Base-by-base conservation (phyloP, 441 rosid genomes). In the Jatropha podagrica region DNA sequence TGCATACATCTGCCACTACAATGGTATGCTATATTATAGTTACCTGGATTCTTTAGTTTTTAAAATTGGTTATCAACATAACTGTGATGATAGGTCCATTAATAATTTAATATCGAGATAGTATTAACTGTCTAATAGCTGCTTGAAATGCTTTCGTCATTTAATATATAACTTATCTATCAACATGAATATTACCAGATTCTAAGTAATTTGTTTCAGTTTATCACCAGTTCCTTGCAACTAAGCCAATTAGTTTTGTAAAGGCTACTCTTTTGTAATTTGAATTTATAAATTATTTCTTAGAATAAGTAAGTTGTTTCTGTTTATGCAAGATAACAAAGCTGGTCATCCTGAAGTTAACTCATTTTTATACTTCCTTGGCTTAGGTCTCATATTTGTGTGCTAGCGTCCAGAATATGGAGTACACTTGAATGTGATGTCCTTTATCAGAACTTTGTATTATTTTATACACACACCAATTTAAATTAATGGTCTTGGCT, bases 1-100 rank as follows among this genome's bases (percentile, higher is more conserved):
- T 12, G 99, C 99, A 3, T 94, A 78, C 78, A 94, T 94, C 75
- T 94, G 99, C 81, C 99, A 96, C 83, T 92, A 91, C 84, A 94
- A 96, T 69, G 94, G 98, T 96, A 89, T 76, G 87, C 68, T 23
- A 63, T 48, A 38, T 41, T 20, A 41, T 69, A 12, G 9, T 49
- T 68, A 18, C 60, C 64, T 32, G 13, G 27, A 18, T 65, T 48
- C 10, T 37, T 18, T 37, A 65, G 27, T 76, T 70, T 26, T 20
- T 58, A 41, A 37, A 40, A 32, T 69, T 42, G n/a, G 40, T 23
- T 14, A 23, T 64, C 37, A 51, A 65, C 60, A 4, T 17, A 40
- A 17, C 26, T 72, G 20, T 64, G 76, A 49, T 61, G 51, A 65
- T 15, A 23, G 62, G 27, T 41, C 55, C 44, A 65, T 49, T 26